Evolutionary conservation across 345 rosid genomes (phyloP), one percentile per base, ranked within the genome.

Genomic region (Salix dunnii): DNA sequence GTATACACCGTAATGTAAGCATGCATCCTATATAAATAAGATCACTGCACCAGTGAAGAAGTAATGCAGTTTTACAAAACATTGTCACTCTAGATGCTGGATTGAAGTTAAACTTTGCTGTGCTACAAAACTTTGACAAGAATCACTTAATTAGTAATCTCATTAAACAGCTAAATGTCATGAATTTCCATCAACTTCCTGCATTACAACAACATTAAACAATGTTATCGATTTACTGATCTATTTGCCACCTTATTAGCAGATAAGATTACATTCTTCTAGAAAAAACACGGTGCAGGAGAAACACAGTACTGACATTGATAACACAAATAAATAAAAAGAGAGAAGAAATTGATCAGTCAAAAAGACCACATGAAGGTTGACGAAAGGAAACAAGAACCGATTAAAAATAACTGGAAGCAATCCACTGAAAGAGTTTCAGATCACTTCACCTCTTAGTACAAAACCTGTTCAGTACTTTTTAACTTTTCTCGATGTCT

Each of bases 41-140:
- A 33, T 0, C 36, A 5, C 6, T 5, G 36, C 36, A 33, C 36
- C 6, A 5, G 6, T 4, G 7, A 33, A 33, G 36, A 33, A 0
- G 4, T 5, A 5, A 6, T 33, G 36, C 36, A 33, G 36, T 33
- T 33, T 33, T 33, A 5, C 36, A 33, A 33, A 5, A n/a, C n/a
- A n/a, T n/a, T n/a, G n/a, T n/a, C n/a, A n/a, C n/a, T n/a, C 83
- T 36, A 67, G 43, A 8, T 77, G 81, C 11, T 64, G 71, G 2
- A 70, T 51, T 42, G 72, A 64, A 70, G 66, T 13, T 4, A 77
- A 80, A 77, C 65, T 46, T n/a, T 78, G 84, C 76, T 82, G 91
- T 28, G 88, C 92, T 20, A 86, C 86, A 27, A 80, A 80, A 73
- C 68, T 66, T 55, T 0, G 62, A 55, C 62, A n/a, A 23, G 5